Conservation (phyloP, 176 grass and related monocot species). For the Musa beccarii region DNA sequence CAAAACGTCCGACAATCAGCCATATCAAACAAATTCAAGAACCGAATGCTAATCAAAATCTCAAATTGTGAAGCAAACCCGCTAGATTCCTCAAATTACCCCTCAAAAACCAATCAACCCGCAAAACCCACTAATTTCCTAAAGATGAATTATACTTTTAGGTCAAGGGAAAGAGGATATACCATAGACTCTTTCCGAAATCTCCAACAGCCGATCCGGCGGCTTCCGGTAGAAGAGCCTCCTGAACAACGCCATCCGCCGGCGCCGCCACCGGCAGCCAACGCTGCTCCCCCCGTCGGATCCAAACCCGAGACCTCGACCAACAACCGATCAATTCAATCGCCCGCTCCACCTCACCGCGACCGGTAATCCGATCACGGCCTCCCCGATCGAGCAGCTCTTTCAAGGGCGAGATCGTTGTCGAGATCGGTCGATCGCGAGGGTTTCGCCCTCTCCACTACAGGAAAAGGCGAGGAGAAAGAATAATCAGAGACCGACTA, state of each 20-base stretch:
- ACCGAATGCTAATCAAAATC: not conserved
- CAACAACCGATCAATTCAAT: not conserved
- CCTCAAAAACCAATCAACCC: not conserved
- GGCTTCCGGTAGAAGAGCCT: slow-evolving; percentile 95
- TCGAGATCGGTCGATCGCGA: slow-evolving; percentile 4
- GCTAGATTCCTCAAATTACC: not conserved
- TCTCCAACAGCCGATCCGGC: slow-evolving; percentile 92
- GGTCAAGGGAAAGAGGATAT: slow-evolving; percentile 12
- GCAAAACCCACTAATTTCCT: not conserved
- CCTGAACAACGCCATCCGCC: slow-evolving; percentile 84
- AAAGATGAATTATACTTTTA: not conserved
- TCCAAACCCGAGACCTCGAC: slow-evolving; percentile 14
- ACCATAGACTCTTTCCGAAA: slow-evolving; percentile 94
- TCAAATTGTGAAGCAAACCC: not conserved
- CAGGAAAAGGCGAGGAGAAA: not conserved
- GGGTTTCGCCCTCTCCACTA: not conserved
- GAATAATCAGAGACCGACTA: slow-evolving; percentile 17
- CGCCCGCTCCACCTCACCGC: not conserved
- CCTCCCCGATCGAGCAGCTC: not conserved
- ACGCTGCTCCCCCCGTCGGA: slow-evolving; percentile 16
- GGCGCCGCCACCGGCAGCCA: slow-evolving; percentile 18
- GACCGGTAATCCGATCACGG: slow-evolving; percentile 8
- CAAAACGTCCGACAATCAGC: not conserved
- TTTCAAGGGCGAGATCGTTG: slow-evolving; percentile 12
- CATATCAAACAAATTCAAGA: not conserved